Base-by-base conservation (phyloP, 495 filamentous ascomycete genomes). In the Penicillium paradoxum region DNA sequence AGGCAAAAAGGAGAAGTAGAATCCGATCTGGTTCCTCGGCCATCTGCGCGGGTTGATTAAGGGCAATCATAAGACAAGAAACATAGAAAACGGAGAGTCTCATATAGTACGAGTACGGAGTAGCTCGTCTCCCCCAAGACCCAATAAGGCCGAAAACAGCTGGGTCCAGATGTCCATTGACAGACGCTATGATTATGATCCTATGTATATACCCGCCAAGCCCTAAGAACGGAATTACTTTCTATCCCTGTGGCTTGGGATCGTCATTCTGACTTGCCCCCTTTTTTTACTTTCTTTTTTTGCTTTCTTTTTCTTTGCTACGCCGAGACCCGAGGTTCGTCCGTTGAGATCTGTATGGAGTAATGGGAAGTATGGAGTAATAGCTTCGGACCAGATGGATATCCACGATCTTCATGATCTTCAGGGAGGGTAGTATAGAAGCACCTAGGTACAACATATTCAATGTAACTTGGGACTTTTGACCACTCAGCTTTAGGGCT, bases 191-290 rank as follows among this genome's bases (percentile, higher is more conserved):
- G 48, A 52, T 55, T 25, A 49, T 30, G 45, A 37, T 15, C 29
- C 38, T 39, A n/a, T 43, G 49, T 40, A 56, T 56, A 39, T 49
- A 59, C 8, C 25, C n/a, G 53, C 44, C 49, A 54, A 55, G 55
- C 50, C 46, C 46, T 37, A 51, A n/a, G n/a, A n/a, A 53, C 22
- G 39, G 17, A 55, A 45, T 49, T 22, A 24, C 37, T 43, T 41
- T 52, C 22, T 53, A 36, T 19, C 15, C 18, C 14, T 42, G 59
- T 59, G 59, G 59, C 59, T 63, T 53, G 49, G 54, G 52, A 52
- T 53, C 53, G 55, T 59, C 56, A 49, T 53, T 39, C 27, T n/a
- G 29, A 24, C 25, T n/a, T 36, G 44, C 50, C 43, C 17, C 32
- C 54, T 55, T 45, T 43, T 30, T 45, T 39, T 25, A 17, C 22